Percentiles rank a stretch among this genome's conserved stretches.
Conservation (phyloP, 768 basidiomycete genomes). For the Macrolepiota dolichaula region DNA sequence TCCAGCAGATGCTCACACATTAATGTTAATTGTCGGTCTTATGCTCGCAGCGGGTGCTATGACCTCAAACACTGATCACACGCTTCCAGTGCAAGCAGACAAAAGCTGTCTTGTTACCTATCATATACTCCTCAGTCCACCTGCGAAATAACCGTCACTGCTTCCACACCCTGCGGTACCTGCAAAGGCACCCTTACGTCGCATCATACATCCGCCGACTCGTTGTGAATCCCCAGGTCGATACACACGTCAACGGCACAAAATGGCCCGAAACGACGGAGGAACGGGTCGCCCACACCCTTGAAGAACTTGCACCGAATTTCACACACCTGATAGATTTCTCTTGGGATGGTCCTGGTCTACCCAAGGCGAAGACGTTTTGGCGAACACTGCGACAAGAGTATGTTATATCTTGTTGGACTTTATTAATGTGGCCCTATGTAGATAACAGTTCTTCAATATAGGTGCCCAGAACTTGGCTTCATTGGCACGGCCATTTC, state of each 20-base stretch:
- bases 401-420: neutral
- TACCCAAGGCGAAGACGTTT: neutral
- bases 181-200: neutral
- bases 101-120: neutral
- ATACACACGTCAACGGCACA: neutral
- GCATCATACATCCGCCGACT: conserved; percentile 2
- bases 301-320: neutral
- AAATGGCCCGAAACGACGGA: neutral
- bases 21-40: conserved; percentile 4
- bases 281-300: neutral
- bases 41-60: neutral
- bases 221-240: neutral
- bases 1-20: neutral
- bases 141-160: conserved; percentile 2
- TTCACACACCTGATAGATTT: neutral
- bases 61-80: neutral
- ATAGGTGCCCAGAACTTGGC: neutral
- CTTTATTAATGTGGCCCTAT: neutral
- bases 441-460: neutral
- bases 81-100: neutral
- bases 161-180: neutral
- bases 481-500: neutral
- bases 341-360: conserved; percentile 1
- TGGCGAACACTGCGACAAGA: neutral
- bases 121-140: conserved; percentile 6